Evolutionary conservation across 441 rosid genomes (phyloP).

Genomic region (Rhodomyrtus psidioides): DNA sequence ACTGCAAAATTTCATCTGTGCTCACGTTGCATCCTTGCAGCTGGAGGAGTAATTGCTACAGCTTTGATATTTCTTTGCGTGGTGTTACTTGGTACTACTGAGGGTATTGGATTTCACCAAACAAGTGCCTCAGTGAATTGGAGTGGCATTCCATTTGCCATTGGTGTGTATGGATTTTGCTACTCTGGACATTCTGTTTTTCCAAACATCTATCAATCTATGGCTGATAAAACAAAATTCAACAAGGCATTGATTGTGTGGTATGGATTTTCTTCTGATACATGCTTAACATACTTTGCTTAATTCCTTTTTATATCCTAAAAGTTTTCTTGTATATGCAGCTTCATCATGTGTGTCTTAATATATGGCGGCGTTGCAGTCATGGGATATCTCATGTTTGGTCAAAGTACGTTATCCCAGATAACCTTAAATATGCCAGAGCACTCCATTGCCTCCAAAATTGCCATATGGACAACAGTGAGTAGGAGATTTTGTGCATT

Average conservation of each 20-base stretch:
- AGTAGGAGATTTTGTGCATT: constrained; percentile 12
- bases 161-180: constrained; percentile 82
- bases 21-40: constrained; percentile 24
- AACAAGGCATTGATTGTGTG: constrained; percentile 44
- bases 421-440: constrained; percentile 81
- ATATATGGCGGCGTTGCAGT: constrained; percentile 69
- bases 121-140: constrained; percentile 52
- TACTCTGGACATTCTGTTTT: constrained; percentile 78
- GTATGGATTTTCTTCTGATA: constrained; percentile 19
- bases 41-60: constrained; percentile 80
- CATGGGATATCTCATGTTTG: constrained; percentile 87
- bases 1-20: background rate
- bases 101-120: constrained; percentile 68
- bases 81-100: constrained; percentile 41
- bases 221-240: constrained; percentile 82
- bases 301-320: background rate
- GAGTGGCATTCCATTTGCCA: constrained; percentile 77
- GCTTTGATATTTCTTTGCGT: constrained; percentile 46
- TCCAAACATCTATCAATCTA: constrained; percentile 90
- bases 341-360: constrained; percentile 50
- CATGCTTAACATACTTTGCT: background rate
- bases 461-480: constrained; percentile 86
- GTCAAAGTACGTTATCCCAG: constrained; percentile 71
- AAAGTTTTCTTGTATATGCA: constrained; percentile 23
- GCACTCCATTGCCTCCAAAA: constrained; percentile 37